phyloP scores from a whole-genome alignment of 345 rosid genomes.

The Linum usitatissimum region DNA sequence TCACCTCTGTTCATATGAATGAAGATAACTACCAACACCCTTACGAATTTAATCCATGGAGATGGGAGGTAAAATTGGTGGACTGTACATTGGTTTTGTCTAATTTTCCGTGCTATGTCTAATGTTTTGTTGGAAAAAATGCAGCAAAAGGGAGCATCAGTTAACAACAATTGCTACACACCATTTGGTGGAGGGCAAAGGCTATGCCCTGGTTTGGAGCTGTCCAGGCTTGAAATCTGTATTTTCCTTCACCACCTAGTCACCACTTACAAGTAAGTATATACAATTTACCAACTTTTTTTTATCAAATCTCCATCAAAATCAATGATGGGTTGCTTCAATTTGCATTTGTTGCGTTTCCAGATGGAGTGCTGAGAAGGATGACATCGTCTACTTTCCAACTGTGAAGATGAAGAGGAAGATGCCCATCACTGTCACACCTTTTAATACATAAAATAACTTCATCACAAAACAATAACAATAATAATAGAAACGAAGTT shows the following conservation, averaged over 20 bases:
- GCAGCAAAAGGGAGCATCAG: constrained; percentile 50
- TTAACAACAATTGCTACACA: constrained; percentile 54
- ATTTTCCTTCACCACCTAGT: constrained; percentile 88
- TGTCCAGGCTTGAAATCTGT: constrained; percentile 81
- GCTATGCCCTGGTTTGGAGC: constrained; percentile 87
- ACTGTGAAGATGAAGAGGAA: constrained; percentile 23
- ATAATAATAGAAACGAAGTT: neutral
- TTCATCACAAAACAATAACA: no score
- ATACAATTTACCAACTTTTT: neutral
- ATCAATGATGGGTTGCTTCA: neutral
- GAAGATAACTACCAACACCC: constrained; percentile 68
- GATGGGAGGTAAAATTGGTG: constrained; percentile 67
- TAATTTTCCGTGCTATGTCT: no score
- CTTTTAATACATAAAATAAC: neutral
- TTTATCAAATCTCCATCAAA: neutral
- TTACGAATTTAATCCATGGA: constrained; percentile 75
- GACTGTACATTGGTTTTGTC: neutral
- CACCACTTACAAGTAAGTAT: constrained; percentile 49
- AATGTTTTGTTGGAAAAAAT: neutral
- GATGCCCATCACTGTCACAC: constrained; percentile 18
- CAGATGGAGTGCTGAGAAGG: constrained; percentile 25
- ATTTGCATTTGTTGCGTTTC: neutral
- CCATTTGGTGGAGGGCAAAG: constrained; percentile 99
- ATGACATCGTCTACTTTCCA: constrained; percentile 23
- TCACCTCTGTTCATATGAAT: constrained; percentile 85